Evolutionary conservation across 495 filamentous ascomycete genomes (phyloP).

Genomic region (Aspergillus sclerotioniger): DNA sequence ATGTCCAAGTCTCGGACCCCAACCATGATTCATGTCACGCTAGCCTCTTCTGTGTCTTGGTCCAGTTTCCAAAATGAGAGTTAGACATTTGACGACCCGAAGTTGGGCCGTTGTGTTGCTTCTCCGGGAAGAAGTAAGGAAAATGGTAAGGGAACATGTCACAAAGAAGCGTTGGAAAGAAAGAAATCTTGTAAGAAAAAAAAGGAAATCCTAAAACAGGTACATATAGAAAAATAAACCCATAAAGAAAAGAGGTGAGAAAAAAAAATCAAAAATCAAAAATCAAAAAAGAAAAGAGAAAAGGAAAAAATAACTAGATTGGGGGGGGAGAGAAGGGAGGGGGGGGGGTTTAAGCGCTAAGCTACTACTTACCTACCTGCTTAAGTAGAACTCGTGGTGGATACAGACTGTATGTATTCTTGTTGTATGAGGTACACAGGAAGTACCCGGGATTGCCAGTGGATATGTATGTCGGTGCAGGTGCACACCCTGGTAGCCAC

Average conservation of each 20-base stretch:
- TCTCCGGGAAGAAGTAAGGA: not conserved
- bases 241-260: not conserved
- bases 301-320: not conserved
- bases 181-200: slow-evolving; percentile 2
- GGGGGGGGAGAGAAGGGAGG: too few relatives aligned
- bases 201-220: too few relatives aligned
- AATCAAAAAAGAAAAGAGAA: slow-evolving; percentile 6
- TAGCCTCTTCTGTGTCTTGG: not conserved
- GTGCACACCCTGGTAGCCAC: not conserved
- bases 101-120: not conserved
- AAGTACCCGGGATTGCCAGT: not conserved
- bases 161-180: not conserved
- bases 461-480: not conserved
- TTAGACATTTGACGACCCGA: not conserved
- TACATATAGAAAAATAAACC: too few relatives aligned
- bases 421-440: not conserved
- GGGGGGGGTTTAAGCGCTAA: not conserved
- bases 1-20: not conserved
- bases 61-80: not conserved
- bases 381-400: not conserved
- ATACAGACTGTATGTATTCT: not conserved
- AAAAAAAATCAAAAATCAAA: slow-evolving; percentile 4
- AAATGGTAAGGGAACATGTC: not conserved
- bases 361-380: not conserved
- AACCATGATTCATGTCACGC: not conserved